Base-by-base conservation (phyloP, 768 basidiomycete genomes). In the Pleurotus platypus region DNA sequence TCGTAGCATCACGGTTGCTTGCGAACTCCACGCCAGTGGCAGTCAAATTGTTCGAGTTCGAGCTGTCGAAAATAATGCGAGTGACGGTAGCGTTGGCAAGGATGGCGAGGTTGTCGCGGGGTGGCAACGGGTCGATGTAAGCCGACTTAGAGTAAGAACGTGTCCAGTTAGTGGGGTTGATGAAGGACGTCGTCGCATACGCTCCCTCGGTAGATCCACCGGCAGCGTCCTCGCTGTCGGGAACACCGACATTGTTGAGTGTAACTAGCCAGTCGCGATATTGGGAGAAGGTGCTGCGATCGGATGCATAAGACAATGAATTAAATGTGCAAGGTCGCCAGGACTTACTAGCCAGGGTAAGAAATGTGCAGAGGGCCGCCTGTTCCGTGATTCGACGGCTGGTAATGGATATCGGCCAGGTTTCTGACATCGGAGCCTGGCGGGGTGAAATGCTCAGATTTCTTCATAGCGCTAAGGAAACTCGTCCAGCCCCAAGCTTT, bases 131-230 rank as follows among this genome's bases (percentile, higher is more conserved):
- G 68, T 85, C 82, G 66, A 86, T 82, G 73, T 87, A 87, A 3
- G 80, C 86, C 0, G 84, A 78, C 57, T 79, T 76, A n/a, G 85
- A 75, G 69, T 87, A 87, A 1, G 81, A 84, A 46, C 86, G 78
- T 11, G 84, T 85, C 73, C 79, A 81, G 70, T 86, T 87, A 24
- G 72, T 56, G 1, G 82, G 80, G 69, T 87, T 87, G 65, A 90
- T 83, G 5, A 78, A 74, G 4, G 78, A 79, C 3, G 84, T 77
- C 0, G 84, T 75, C 63, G 87, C 75, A 64, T 80, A 81, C 4
- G 73, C 70, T 57, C 84, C 81, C 66, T 76, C 74, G 58, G 75
- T 75, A 22, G 73, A 62, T 24, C 83, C 83, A 46, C 75, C 74
- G 63, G 79, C 75, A 0, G 81, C 72, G 57, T 80, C 76, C 0